Percentiles rank a stretch among this genome's conserved stretches.
These are phyloP conservation scores for Epichloe hybrida DNA, from an alignment of 2,329 filamentous ascomycete species.

Conservation along the genomic window DNA sequence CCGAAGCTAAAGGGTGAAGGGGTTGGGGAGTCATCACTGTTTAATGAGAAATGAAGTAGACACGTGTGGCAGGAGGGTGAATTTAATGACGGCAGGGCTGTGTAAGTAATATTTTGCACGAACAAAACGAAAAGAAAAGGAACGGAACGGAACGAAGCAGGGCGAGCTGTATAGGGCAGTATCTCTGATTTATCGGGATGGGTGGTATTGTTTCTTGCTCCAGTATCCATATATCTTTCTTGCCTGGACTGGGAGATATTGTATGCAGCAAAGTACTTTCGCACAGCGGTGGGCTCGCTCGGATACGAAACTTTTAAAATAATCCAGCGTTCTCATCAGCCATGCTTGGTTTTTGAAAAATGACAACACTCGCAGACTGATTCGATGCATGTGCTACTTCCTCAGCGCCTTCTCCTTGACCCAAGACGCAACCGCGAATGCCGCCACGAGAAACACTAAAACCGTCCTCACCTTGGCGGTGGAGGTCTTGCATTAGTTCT, in stretches of 20 bases:
- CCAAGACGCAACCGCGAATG: conserved; percentile 31
- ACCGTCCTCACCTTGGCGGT: conserved; percentile 40
- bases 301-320: background rate
- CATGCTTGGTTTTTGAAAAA: too few relatives aligned
- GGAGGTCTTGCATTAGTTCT: conserved; percentile 28
- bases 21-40: background rate
- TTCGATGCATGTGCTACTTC: conserved; percentile 10
- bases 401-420: conserved; percentile 44
- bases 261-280: too few relatives aligned
- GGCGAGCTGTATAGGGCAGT: too few relatives aligned
- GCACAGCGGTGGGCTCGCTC: too few relatives aligned
- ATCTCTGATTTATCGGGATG: too few relatives aligned
- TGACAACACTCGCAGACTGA: too few relatives aligned
- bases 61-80: background rate
- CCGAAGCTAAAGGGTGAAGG: conserved; percentile 12
- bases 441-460: conserved; percentile 34
- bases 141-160: too few relatives aligned
- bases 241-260: too few relatives aligned
- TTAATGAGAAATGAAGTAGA: conserved; percentile 1
- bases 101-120: background rate
- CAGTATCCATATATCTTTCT: too few relatives aligned
- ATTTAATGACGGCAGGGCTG: background rate
- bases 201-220: too few relatives aligned
- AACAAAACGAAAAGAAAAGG: background rate
- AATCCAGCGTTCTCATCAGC: background rate